These are phyloP conservation scores for Rutstroemia sydowiana DNA, from an alignment of 2,329 filamentous ascomycete species.

Conservation along the genomic window DNA sequence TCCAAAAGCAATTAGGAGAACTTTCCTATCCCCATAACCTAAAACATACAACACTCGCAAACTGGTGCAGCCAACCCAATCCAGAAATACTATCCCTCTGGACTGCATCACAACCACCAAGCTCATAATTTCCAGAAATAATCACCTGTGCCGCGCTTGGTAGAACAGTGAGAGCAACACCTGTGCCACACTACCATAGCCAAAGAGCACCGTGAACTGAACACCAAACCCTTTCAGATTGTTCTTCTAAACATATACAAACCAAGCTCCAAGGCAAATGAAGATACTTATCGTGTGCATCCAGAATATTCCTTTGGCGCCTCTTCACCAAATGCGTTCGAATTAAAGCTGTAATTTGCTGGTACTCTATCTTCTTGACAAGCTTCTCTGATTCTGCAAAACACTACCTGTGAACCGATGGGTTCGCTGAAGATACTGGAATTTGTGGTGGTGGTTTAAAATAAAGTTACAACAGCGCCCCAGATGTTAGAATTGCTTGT, in stretches of 20 bases:
- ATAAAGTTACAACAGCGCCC: slow-evolving; percentile 12
- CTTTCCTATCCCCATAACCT: slow-evolving; percentile 58
- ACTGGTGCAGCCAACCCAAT: slow-evolving; percentile 69
- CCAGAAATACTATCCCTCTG: slow-evolving; percentile 68
- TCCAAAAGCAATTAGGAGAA: slow-evolving; percentile 59
- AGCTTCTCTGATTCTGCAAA: slow-evolving; percentile 3
- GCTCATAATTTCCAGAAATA: slow-evolving; percentile 19
- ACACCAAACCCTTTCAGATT: slow-evolving; percentile 62
- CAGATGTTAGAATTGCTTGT: slow-evolving; percentile 5
- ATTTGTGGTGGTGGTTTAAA: neutral
- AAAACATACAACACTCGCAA: slow-evolving; percentile 55
- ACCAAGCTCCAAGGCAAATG: slow-evolving; percentile 45
- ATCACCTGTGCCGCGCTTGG: slow-evolving; percentile 38
- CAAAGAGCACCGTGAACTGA: slow-evolving; percentile 62
- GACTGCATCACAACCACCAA: slow-evolving; percentile 51
- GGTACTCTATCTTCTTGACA: slow-evolving; percentile 11
- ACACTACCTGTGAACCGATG: neutral
- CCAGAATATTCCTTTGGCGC: slow-evolving; percentile 17
- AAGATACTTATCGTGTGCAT: slow-evolving; percentile 21
- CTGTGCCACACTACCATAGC: slow-evolving; percentile 64
- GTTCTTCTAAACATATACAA: slow-evolving; percentile 46
- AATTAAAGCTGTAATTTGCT: slow-evolving; percentile 13
- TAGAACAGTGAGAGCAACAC: no score
- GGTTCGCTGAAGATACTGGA: neutral
- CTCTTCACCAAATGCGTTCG: slow-evolving; percentile 11